phyloP scores from a whole-genome alignment of 2,329 filamentous ascomycete genomes.

The Paraphoma sp. region DNA sequence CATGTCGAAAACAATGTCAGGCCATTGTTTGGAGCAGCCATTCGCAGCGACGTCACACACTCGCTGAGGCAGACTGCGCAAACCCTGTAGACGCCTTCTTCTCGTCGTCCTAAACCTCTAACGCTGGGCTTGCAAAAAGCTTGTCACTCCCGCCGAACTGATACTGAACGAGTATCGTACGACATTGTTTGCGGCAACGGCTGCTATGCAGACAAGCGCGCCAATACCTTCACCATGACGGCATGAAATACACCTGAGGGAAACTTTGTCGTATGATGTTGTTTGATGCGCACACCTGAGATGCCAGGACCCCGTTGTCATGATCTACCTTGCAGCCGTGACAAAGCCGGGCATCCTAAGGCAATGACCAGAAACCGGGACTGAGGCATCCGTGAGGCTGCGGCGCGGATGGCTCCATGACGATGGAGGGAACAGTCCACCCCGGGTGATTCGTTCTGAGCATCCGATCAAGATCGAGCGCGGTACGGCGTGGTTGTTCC shows the following conservation, averaged over 20 bases:
- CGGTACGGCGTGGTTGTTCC: neutral
- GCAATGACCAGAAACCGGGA: constrained; percentile 36
- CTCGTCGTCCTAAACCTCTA: constrained; percentile 9
- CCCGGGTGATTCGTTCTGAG: constrained; percentile 2
- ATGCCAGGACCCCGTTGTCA: constrained; percentile 16
- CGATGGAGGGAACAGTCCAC: constrained; percentile 1
- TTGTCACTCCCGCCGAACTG: constrained; percentile 23
- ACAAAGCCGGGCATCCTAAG: constrained; percentile 28
- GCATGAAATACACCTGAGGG: constrained; percentile 30
- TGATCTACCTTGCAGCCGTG: constrained; percentile 19
- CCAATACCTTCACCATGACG: constrained; percentile 16
- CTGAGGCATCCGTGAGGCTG: constrained; percentile 43
- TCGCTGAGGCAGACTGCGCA: constrained; percentile 13
- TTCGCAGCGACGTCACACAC: constrained; percentile 6
- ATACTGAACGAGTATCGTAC: constrained; percentile 39
- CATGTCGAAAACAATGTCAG: constrained; percentile 38
- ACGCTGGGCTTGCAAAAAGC: constrained; percentile 16
- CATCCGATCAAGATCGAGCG: constrained; percentile 4
- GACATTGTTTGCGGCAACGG: constrained; percentile 39
- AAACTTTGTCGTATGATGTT: constrained; percentile 48
- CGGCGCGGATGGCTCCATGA: constrained; percentile 4
- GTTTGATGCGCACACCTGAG: constrained; percentile 36
- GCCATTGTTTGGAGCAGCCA: constrained; percentile 35
- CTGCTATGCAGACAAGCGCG: constrained; percentile 15
- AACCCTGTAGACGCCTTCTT: neutral